Evolutionary conservation across 2,329 filamentous ascomycete species (phyloP), one percentile per base, ranked within the genome.

Genomic region (Aplosporella prunicola): DNA sequence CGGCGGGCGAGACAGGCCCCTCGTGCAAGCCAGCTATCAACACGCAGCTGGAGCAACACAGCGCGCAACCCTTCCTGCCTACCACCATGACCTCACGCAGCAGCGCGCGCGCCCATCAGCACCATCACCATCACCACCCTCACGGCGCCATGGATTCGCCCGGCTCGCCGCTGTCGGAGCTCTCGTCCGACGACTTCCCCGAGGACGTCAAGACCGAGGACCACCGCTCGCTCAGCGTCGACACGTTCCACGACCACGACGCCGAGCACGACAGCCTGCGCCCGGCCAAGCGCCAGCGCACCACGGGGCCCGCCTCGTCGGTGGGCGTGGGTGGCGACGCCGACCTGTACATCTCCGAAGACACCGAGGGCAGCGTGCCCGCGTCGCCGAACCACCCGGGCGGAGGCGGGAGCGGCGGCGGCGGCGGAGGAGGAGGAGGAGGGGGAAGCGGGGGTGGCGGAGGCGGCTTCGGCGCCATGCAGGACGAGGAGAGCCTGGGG

Each of bases 361-460:
- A 98, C 61, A 93, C 84, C 33, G 88, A 84, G 22, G 86, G 86
- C 58, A 87, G 56, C 70, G 80, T 61, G 61, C 82, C 64, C 55
- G 81, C 53, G 42, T 68, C 66, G 31, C 66, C 67, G 38, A 57
- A 64, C 43, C 59, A 61, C 49, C 57, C 56, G 13, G 56, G 53
- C 50, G 53, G 57, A 51, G 53, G 49, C 51, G 63, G 49, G 33
- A 61, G 62, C 45, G 66, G 64, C 39, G 57, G 63, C 32, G 58
- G 60, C 43, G 57, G 53, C 25, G 55, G 55, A 5, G 20, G 27
- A n/a, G 27, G 35, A 9, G 56, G 53, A 49, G 53, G 57, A 51
- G 53, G 49, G 50, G 63, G 49, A 33, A 61, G 62, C 45, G 66
- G 64, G 38, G 57, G 63, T 32, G 58, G 60, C 43, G 57, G 53